phyloP scores from a whole-genome alignment of 306 rosid genomes.

The Boehmeria nivea region DNA sequence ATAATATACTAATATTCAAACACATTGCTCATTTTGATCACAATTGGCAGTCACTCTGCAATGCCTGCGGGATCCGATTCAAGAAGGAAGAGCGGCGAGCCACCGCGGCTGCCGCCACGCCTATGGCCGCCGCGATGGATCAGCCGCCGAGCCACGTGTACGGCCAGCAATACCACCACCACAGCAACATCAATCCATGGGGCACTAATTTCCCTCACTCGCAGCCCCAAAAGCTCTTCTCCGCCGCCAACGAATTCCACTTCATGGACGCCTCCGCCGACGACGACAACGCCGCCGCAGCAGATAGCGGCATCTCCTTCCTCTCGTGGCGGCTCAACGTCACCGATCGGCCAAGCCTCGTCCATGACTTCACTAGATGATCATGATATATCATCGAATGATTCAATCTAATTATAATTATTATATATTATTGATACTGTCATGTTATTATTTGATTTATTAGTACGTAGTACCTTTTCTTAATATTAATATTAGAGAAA shows the following conservation, averaged over 20 bases:
- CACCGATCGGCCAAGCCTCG: conserved; percentile 78
- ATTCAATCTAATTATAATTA: background rate
- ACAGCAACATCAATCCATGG: conserved; percentile 36
- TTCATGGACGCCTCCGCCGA: conserved; percentile 44
- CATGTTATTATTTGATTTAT: background rate
- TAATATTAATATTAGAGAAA: background rate
- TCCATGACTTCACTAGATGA: conserved; percentile 87
- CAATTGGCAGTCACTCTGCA: conserved; percentile 84
- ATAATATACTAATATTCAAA: no score
- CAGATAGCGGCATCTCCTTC: conserved; percentile 55
- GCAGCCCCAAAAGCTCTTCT: conserved; percentile 55
- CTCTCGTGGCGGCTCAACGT: conserved; percentile 94
- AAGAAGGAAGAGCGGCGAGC: conserved; percentile 94
- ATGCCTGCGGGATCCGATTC: conserved; percentile 97
- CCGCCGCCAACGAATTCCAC: conserved; percentile 46
- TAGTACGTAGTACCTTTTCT: no score
- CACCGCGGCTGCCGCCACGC: conserved; percentile 31
- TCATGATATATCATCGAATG: background rate
- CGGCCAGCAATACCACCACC: conserved; percentile 20
- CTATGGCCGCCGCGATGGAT: conserved; percentile 29
- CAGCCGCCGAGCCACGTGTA: conserved; percentile 29
- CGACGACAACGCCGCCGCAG: conserved; percentile 22
- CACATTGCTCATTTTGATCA: no score
- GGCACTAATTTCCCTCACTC: conserved; percentile 18
- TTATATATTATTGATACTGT: background rate